Conservation (phyloP, 768 basidiomycete genomes). For the Podaxis sp. region DNA sequence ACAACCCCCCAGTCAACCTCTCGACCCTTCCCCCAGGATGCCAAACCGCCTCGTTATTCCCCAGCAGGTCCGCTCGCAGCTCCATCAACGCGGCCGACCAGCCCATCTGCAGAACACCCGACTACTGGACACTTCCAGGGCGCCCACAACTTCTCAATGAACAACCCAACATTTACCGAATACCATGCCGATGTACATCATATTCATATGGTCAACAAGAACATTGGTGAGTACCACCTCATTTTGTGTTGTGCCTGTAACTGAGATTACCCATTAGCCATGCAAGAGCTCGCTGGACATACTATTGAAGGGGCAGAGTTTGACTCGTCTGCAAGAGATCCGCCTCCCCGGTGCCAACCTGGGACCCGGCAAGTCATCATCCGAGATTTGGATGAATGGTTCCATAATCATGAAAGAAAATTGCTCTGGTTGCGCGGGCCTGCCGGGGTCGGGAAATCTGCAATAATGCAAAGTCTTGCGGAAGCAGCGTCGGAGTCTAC, state of each 20-base stretch:
- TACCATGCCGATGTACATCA: neutral
- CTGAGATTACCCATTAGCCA: neutral
- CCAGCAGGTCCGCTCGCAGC: neutral
- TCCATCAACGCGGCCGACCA: neutral
- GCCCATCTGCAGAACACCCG: neutral
- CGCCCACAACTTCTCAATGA: neutral
- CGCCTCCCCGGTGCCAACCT: neutral
- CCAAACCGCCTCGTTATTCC: neutral
- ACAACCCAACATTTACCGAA: neutral
- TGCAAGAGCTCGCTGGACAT: neutral
- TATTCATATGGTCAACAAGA: neutral
- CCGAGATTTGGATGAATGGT: neutral
- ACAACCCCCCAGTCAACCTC: neutral
- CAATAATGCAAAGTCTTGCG: slow-evolving; percentile 2
- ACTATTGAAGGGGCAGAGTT: neutral
- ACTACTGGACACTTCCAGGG: neutral
- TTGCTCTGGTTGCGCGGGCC: neutral
- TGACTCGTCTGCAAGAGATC: slow-evolving; percentile 1
- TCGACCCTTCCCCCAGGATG: neutral
- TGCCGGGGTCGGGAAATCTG: slow-evolving; percentile 3
- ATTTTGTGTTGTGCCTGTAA: neutral
- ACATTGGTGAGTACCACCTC: neutral
- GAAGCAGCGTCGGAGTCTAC: neutral
- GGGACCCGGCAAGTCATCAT: neutral
- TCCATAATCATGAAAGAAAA: neutral